These are phyloP conservation scores for Salvia sclarea DNA, from an alignment of 305 asterid genomes.

Conservation along the genomic window DNA sequence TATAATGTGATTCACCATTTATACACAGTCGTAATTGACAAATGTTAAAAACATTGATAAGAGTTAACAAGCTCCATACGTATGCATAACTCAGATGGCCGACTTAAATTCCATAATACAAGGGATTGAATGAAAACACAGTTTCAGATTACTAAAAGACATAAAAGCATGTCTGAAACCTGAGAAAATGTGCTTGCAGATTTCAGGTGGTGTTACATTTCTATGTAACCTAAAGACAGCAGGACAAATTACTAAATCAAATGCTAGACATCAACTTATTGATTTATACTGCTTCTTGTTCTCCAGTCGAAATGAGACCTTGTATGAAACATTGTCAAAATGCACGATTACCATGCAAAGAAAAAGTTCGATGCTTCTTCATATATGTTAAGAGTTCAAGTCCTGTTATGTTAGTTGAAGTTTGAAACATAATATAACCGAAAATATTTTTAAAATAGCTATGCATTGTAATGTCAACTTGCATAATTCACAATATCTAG, in stretches of 20 bases:
- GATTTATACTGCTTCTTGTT: background rate
- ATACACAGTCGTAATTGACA: slow-evolving; percentile 11
- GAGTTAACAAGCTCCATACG: slow-evolving; percentile 3
- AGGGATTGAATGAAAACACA: slow-evolving; percentile 13
- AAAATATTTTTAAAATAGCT: background rate
- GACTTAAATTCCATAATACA: slow-evolving; percentile 26
- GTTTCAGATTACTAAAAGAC: background rate
- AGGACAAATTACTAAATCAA: slow-evolving; percentile 12
- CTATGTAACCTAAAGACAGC: slow-evolving; percentile 4
- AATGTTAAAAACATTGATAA: slow-evolving; percentile 16
- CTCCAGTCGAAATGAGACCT: background rate
- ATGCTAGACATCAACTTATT: slow-evolving; percentile 19
- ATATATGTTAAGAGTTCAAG: background rate
- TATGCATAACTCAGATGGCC: slow-evolving; percentile 20
- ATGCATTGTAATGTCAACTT: background rate
- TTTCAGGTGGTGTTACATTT: slow-evolving; percentile 14
- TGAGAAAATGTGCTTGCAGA: background rate
- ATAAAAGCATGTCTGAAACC: background rate
- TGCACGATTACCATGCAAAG: slow-evolving; percentile 7
- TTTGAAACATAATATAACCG: background rate
- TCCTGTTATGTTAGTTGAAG: background rate
- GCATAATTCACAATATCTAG: background rate
- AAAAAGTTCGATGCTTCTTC: background rate
- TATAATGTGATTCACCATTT: slow-evolving; percentile 19
- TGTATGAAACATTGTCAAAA: background rate